Evolutionary conservation across 805 yeast species (phyloP).

Genomic region (Metschnikowia noctiluminum): DNA sequence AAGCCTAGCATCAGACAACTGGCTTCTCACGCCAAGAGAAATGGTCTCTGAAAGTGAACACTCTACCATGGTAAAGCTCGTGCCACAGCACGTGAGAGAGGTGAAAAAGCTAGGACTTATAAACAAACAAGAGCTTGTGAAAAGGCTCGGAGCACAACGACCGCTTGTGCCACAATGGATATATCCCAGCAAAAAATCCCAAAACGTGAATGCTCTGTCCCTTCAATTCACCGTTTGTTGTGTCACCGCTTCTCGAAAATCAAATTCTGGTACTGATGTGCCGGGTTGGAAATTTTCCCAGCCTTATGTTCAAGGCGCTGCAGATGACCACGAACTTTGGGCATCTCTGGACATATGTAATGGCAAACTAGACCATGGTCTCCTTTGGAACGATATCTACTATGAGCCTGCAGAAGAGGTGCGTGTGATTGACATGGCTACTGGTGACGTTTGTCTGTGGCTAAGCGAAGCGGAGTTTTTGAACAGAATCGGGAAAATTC

Average conservation of each 20-base stretch:
- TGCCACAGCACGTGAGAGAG: conserved; percentile 49
- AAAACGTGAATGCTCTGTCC: not conserved
- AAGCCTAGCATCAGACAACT: conserved; percentile 19
- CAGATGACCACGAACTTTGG: conserved; percentile 93
- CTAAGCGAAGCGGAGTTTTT: conserved; percentile 24
- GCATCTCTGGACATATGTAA: conserved; percentile 37
- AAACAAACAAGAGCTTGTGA: conserved; percentile 26
- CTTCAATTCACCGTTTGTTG: conserved; percentile 13
- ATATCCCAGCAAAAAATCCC: conserved; percentile 45
- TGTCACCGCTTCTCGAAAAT: conserved; percentile 14
- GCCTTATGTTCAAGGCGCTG: conserved; percentile 85
- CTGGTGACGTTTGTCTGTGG: conserved; percentile 22
- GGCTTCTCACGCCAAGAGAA: conserved; percentile 48
- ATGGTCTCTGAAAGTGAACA: conserved; percentile 58
- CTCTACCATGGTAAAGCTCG: conserved; percentile 42
- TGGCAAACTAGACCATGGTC: conserved; percentile 45
- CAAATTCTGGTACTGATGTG: conserved; percentile 5
- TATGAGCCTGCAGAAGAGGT: conserved; percentile 8
- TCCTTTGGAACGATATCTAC: conserved; percentile 50
- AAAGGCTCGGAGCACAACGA: conserved; percentile 29
- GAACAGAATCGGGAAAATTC: conserved; percentile 15
- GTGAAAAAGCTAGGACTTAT: conserved; percentile 41
- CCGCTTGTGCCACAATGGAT: conserved; percentile 70
- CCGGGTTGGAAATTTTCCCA: conserved; percentile 16
- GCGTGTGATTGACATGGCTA: conserved; percentile 21